These are phyloP conservation scores for Fusarium abutilonis DNA, from an alignment of 2,329 filamentous ascomycete species.

Conservation along the genomic window DNA sequence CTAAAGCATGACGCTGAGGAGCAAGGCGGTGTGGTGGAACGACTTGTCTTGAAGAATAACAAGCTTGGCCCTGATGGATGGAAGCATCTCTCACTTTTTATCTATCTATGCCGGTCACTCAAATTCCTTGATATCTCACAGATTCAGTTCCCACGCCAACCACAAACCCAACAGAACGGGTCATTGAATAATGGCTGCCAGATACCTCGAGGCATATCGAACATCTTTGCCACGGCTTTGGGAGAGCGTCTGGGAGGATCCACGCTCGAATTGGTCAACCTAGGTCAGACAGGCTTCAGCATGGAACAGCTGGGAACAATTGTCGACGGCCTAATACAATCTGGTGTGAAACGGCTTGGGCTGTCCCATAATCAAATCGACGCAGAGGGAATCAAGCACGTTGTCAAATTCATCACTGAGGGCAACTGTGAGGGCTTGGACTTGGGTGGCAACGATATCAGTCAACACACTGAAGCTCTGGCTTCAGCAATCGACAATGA, in stretches of 20 bases:
- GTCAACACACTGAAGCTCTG: constrained; percentile 64
- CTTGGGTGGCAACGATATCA: constrained; percentile 82
- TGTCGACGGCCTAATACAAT: constrained; percentile 82
- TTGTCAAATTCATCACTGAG: constrained; percentile 78
- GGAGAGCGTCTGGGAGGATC: constrained; percentile 79
- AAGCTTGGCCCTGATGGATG: constrained; percentile 88
- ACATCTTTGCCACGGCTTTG: constrained; percentile 79
- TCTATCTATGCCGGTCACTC: constrained; percentile 88
- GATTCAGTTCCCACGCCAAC: constrained; percentile 74
- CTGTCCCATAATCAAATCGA: constrained; percentile 85
- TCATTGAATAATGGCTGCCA: constrained; percentile 49
- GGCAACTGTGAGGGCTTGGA: constrained; percentile 89
- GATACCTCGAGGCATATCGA: constrained; percentile 53
- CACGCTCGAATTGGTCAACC: constrained; percentile 81
- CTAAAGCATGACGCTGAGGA: constrained; percentile 55
- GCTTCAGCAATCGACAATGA: constrained; percentile 62
- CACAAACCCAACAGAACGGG: constrained; percentile 45
- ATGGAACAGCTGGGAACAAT: constrained; percentile 77
- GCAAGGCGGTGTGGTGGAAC: constrained; percentile 81
- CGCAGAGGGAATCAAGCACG: constrained; percentile 76
- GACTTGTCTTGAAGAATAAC: constrained; percentile 90
- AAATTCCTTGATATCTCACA: constrained; percentile 88
- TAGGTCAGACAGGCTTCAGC: constrained; percentile 80
- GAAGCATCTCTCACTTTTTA: constrained; percentile 88
- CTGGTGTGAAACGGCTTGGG: constrained; percentile 80